Evolutionary conservation across 1,284 basidiomycete genomes (phyloP), one percentile per base, ranked within the genome.

Genomic region (Phellopilus nigrolimitatus): DNA sequence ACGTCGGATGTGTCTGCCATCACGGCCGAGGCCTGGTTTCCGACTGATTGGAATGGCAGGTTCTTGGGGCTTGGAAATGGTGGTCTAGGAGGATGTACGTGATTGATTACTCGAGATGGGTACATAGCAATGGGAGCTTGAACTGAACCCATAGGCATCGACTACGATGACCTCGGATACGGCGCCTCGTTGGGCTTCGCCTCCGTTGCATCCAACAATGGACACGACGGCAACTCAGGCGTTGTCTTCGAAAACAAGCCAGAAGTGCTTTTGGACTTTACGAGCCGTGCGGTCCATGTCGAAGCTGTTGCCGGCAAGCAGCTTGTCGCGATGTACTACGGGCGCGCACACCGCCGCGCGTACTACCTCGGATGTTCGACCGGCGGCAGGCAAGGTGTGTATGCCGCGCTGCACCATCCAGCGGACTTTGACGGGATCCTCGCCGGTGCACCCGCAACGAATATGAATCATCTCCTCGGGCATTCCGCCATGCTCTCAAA

Each of bases 331-430:
- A 49, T 60, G 25, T 64, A 63, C 51, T 67, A 67, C 43, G 54
- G 54, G 8, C 45, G 46, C 10, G 19, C 58, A 2, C 56, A 57
- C 31, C 54, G 51, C 17, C 64, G 61, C 41, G 60, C 64, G 7
- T 67, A 66, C 43, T 67, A 63, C 47, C 49, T 64, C 8, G 64
- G 64, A 4, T 66, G 64, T 46, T 67, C 65, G 3, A 62, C 58
- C 7, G 65, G 65, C 59, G 41, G 62, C 12, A 56, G 60, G 31
- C 62, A 65, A 53, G 64, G 56, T 3, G 44, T 61, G n/a, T 56
- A 55, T 25, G 48, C 56, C 10, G 61, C 58, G 6, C 54, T 61
- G 43, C 41, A 55, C 3, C 61, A 52, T 50, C 60, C 61, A 1
- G 55, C 59, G 3, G 61, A 66, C 47, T 68, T 63, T 54, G 63